Percentiles rank a stretch among this genome's conserved stretches.
phyloP scores from a whole-genome alignment of 495 filamentous ascomycete genomes.

The Trichoderma virens region DNA sequence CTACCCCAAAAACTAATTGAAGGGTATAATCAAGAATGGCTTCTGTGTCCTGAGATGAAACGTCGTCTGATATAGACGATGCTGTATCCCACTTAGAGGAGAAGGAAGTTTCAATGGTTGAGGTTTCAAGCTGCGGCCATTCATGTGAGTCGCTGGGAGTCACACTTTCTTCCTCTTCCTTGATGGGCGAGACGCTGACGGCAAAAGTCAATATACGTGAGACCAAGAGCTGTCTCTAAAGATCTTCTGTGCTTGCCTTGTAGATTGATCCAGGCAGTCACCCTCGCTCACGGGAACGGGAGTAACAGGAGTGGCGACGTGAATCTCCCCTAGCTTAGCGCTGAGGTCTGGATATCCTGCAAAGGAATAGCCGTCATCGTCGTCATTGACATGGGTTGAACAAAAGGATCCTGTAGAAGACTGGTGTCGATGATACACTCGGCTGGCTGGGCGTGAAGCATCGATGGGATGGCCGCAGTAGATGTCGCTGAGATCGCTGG shows the following conservation, averaged over 20 bases:
- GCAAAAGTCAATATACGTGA: constrained; percentile 4
- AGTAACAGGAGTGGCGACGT: not conserved
- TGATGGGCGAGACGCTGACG: not conserved
- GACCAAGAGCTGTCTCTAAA: not conserved
- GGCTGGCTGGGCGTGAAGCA: constrained; percentile 1
- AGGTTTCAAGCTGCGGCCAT: not conserved
- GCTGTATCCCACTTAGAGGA: not conserved
- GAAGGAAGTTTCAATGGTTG: not conserved
- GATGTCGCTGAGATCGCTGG: constrained; percentile 8
- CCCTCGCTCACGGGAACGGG: not conserved
- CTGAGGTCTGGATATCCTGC: constrained; percentile 5
- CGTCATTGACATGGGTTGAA: constrained; percentile 10
- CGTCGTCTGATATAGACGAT: constrained; percentile 8
- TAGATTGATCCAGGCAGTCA: not conserved
- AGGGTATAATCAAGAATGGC: constrained; percentile 9
- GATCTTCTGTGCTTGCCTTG: constrained; percentile 5
- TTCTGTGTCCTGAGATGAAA: constrained; percentile 3
- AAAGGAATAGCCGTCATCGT: not conserved
- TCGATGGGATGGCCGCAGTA: not conserved
- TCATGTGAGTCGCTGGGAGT: not conserved
- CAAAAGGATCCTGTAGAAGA: not conserved
- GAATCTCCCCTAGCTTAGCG: constrained; percentile 1
- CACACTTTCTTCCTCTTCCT: not conserved
- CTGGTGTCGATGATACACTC: not conserved
- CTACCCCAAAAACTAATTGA: constrained; percentile 8